Conservation (phyloP, 2,329 filamentous ascomycete genomes). For the Ustilaginoidea virens region DNA sequence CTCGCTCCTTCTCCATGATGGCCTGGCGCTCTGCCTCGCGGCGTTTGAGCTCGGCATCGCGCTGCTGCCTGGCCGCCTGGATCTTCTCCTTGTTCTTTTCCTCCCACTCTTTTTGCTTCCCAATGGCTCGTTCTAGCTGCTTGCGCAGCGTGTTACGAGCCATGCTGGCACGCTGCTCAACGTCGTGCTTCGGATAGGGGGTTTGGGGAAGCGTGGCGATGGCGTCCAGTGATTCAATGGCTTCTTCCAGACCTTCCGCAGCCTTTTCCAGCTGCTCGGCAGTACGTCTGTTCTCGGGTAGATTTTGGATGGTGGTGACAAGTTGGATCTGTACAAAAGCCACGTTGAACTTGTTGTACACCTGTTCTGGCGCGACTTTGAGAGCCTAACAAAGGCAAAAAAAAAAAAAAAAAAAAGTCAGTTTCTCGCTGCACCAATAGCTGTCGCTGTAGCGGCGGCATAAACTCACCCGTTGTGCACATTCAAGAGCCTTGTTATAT, state of each 20-base stretch:
- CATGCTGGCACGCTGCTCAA: slow-evolving; percentile 96
- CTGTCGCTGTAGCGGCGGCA: background rate
- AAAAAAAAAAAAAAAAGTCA: no score
- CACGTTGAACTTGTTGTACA: slow-evolving; percentile 93
- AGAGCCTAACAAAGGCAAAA: slow-evolving; percentile 57
- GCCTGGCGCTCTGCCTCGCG: slow-evolving; percentile 63
- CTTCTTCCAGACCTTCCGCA: slow-evolving; percentile 64
- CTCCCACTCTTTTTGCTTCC: slow-evolving; percentile 81
- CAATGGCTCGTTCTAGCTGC: slow-evolving; percentile 73
- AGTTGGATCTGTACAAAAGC: slow-evolving; percentile 95
- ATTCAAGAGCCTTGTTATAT: slow-evolving; percentile 41
- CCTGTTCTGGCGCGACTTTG: slow-evolving; percentile 62
- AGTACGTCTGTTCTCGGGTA: slow-evolving; percentile 63
- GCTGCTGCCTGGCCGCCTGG: slow-evolving; percentile 60
- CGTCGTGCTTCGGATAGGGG: slow-evolving; percentile 78
- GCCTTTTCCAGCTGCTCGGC: slow-evolving; percentile 70
- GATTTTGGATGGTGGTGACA: slow-evolving; percentile 60
- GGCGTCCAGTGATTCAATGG: slow-evolving; percentile 57
- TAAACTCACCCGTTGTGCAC: slow-evolving; percentile 41
- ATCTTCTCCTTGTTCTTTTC: slow-evolving; percentile 84
- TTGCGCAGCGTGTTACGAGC: slow-evolving; percentile 86
- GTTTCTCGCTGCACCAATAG: no score
- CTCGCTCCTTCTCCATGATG: slow-evolving; percentile 52
- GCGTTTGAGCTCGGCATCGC: slow-evolving; percentile 63
- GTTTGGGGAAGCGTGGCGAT: slow-evolving; percentile 49